phyloP scores from a whole-genome alignment of 768 basidiomycete species.

The Pleurotus citrinopileatus region DNA sequence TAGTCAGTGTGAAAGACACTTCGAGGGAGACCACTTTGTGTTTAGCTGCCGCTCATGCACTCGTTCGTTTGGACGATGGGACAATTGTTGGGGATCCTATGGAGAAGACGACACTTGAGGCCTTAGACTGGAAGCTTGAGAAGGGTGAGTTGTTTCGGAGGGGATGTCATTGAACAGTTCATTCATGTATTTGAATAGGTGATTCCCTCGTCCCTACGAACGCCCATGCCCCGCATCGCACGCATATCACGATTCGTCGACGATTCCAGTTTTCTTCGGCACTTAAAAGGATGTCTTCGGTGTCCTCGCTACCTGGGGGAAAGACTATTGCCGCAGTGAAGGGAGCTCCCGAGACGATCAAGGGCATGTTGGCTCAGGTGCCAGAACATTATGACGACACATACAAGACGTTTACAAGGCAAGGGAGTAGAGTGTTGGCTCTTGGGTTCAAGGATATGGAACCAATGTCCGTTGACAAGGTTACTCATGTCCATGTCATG shows the following conservation, averaged over 20 bases:
- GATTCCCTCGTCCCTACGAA: conserved; percentile 67
- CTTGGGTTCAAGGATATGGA: conserved; percentile 87
- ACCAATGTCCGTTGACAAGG: conserved; percentile 66
- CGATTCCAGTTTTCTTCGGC: conserved; percentile 98
- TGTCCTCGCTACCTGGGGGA: conserved; percentile 63
- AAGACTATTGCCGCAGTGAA: conserved; percentile 76
- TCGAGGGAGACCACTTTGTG: conserved; percentile 78
- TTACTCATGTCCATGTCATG: too few relatives aligned
- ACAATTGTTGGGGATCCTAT: conserved; percentile 96
- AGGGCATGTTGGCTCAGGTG: conserved; percentile 71
- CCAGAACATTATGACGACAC: conserved; percentile 89
- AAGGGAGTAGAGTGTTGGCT: conserved; percentile 92
- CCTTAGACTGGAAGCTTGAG: conserved; percentile 82
- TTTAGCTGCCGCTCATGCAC: conserved; percentile 91
- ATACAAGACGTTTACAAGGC: conserved; percentile 90
- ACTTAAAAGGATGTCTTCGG: conserved; percentile 95
- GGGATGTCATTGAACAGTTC: conserved; percentile 12
- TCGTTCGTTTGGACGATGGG: conserved; percentile 93
- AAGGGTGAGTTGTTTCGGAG: conserved; percentile 44
- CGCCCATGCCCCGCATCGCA: conserved; percentile 51
- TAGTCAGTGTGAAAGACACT: conserved; percentile 78
- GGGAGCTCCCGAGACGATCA: conserved; percentile 97
- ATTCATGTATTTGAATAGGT: conserved; percentile 55
- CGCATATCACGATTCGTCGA: conserved; percentile 69
- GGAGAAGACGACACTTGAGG: conserved; percentile 95